Evolutionary conservation across 2,329 filamentous ascomycete genomes (phyloP).

Genomic region (Penicillium sp.): DNA sequence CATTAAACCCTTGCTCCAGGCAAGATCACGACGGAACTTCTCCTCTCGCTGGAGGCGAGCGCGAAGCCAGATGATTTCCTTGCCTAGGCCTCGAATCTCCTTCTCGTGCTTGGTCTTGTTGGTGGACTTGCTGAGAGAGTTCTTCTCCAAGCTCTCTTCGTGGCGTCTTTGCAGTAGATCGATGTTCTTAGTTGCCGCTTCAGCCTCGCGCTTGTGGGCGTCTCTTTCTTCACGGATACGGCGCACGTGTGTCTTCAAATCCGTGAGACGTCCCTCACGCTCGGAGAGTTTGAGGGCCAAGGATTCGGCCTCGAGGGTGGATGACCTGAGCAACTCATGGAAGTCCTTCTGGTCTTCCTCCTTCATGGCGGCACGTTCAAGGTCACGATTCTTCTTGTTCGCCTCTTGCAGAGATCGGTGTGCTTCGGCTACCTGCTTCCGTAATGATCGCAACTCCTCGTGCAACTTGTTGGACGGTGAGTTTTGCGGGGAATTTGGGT

Average conservation of each 20-base stretch:
- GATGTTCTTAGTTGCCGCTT: conserved; percentile 43
- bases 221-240: conserved; percentile 54
- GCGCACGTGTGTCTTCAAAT: conserved; percentile 62
- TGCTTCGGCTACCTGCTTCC: conserved; percentile 61
- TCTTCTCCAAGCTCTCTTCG: conserved; percentile 60
- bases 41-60: conserved; percentile 79
- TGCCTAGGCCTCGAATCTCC: conserved; percentile 76
- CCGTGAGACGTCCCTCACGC: conserved; percentile 66
- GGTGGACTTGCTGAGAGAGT: conserved; percentile 39
- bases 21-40: conserved; percentile 74
- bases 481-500: conserved; percentile 55
- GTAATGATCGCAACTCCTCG: conserved; percentile 60
- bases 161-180: conserved; percentile 59
- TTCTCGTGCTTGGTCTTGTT: conserved; percentile 54
- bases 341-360: conserved; percentile 47
- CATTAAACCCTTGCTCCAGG: conserved; percentile 85
- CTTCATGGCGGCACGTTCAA: conserved; percentile 52
- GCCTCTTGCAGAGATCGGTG: conserved; percentile 62
- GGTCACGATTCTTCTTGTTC: conserved; percentile 51
- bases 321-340: conserved; percentile 50
- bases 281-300: conserved; percentile 72
- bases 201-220: conserved; percentile 42
- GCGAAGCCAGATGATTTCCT: conserved; percentile 90
- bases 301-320: conserved; percentile 57
- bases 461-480: conserved; percentile 46